These are phyloP conservation scores for Apostasia ramifera DNA, from an alignment of 106 monocot species.

Conservation along the genomic window DNA sequence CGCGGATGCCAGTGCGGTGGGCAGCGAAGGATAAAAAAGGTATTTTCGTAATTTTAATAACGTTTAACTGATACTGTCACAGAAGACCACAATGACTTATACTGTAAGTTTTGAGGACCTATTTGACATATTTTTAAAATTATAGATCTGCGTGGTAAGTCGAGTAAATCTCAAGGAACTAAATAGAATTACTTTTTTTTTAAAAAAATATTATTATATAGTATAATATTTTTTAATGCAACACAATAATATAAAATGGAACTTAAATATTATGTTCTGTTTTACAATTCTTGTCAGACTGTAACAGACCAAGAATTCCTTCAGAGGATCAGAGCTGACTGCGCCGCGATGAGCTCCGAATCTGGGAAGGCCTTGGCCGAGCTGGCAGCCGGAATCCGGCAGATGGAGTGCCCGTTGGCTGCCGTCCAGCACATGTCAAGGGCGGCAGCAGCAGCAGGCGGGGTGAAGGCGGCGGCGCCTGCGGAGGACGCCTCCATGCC, in stretches of 20 bases:
- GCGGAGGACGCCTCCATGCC: neutral
- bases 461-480: conserved; percentile 12
- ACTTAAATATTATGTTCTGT: neutral
- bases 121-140: no score
- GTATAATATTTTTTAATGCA: neutral
- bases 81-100: no score
- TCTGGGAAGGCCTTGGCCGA: conserved; percentile 32
- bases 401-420: conserved; percentile 15
- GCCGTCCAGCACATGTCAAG: conserved; percentile 14
- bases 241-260: neutral
- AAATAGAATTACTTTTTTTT: no score
- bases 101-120: no score
- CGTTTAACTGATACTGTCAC: no score
- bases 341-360: conserved; percentile 37
- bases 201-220: no score
- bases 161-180: no score
- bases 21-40: no score
- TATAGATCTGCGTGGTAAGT: no score
- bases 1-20: no score
- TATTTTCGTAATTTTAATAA: no score
- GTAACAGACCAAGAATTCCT: conserved; percentile 14
- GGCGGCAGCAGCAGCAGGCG: conserved; percentile 9
- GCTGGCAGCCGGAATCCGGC: conserved; percentile 29
- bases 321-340: conserved; percentile 13
- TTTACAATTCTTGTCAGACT: conserved; percentile 1